Percentiles rank a stretch among this genome's conserved stretches.
Evolutionary conservation across 192 early-diverging fungal species (phyloP).

Genomic region (Coemansia sp.): DNA sequence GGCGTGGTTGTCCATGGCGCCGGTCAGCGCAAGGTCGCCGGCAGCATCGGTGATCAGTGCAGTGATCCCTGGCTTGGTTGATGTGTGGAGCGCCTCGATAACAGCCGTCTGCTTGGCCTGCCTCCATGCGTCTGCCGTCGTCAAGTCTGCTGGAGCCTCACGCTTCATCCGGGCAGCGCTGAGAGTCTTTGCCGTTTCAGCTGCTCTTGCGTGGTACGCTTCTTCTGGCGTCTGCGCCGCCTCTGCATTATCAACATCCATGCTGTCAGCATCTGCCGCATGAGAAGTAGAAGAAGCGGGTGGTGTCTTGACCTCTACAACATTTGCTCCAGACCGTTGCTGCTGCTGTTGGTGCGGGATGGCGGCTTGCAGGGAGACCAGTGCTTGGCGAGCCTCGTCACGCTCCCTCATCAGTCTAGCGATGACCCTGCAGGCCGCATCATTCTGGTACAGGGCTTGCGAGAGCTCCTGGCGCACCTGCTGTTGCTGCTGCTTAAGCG

Average conservation of each 20-base stretch:
- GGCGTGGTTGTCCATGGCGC: slow-evolving; percentile 77
- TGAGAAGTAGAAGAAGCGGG: neutral
- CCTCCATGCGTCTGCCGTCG: slow-evolving; percentile 66
- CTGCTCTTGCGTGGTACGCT: slow-evolving; percentile 29
- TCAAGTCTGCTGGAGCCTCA: slow-evolving; percentile 73
- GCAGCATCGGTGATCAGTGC: slow-evolving; percentile 59
- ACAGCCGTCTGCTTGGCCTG: slow-evolving; percentile 54
- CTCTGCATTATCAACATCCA: slow-evolving; percentile 32
- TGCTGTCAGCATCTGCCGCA: neutral
- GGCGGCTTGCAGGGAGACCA: slow-evolving; percentile 29
- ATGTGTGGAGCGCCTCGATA: slow-evolving; percentile 67
- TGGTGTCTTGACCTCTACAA: too few relatives aligned
- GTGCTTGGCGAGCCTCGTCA: slow-evolving; percentile 78
- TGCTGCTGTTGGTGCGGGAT: too few relatives aligned
- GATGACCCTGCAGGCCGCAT: slow-evolving; percentile 94
- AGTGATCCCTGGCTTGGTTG: slow-evolving; percentile 70
- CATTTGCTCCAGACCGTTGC: too few relatives aligned
- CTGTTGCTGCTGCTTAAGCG: slow-evolving; percentile 89
- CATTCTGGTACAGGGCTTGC: slow-evolving; percentile 93
- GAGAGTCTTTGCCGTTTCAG: slow-evolving; percentile 57
- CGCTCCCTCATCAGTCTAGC: slow-evolving; percentile 88
- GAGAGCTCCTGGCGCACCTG: slow-evolving; percentile 89
- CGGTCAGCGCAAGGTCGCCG: slow-evolving; percentile 71
- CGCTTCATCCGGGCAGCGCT: slow-evolving; percentile 75
- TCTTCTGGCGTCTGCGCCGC: slow-evolving; percentile 17